Percentiles rank a stretch among this genome's conserved stretches.
Conservation (phyloP, 345 rosid genomes). For the Arabis alpina region DNA sequence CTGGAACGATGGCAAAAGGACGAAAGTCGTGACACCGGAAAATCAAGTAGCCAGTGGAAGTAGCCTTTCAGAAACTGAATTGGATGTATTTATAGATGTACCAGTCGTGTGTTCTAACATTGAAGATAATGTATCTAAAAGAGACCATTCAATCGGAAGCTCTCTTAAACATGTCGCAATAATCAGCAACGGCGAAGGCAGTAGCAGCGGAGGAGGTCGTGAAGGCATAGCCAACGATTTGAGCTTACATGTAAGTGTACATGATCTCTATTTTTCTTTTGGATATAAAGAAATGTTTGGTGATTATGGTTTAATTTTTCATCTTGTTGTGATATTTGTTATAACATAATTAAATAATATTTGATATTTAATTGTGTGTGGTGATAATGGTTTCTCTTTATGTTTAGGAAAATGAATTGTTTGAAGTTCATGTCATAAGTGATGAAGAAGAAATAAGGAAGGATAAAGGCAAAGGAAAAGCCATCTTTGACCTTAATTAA, state of each 20-base stretch:
- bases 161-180: too few species aligned
- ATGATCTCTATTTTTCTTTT: too few species aligned
- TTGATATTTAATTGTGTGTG: not conserved
- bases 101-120: not conserved
- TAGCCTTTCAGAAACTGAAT: not conserved
- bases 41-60: not conserved
- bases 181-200: not conserved
- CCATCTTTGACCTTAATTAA: too few species aligned
- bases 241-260: too few species aligned
- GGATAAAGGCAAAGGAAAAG: too few species aligned
- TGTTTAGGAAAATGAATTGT: not conserved
- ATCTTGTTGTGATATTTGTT: too few species aligned
- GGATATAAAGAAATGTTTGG: too few species aligned
- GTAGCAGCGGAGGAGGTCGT: too few species aligned
- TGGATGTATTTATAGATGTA: not conserved
- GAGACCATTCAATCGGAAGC: not conserved
- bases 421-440: not conserved
- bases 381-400: not conserved
- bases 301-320: too few species aligned
- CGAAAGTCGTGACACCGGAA: not conserved
- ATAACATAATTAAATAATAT: too few species aligned
- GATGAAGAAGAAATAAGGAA: constrained; percentile 14
- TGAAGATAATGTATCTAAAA: not conserved
- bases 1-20: not conserved
- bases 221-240: not conserved